A percentile compares a stretch with the other conserved stretches of the same genome.
These are phyloP conservation scores for Elsinoe ampelina DNA, from an alignment of 2,329 filamentous ascomycete species.

Conservation along the genomic window DNA sequence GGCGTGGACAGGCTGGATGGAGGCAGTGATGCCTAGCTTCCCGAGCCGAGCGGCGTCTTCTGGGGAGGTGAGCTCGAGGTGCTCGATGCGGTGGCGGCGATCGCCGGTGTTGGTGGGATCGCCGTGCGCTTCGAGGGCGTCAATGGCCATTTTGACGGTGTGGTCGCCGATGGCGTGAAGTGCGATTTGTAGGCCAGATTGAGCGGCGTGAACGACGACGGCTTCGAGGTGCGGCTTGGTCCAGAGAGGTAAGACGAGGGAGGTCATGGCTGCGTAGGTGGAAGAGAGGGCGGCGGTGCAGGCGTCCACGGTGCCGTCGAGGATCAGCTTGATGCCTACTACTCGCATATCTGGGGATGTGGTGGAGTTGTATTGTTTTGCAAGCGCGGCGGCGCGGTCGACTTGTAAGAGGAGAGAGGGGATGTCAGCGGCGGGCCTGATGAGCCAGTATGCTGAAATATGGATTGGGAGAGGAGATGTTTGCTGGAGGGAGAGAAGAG, in stretches of 20 bases:
- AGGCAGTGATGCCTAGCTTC: constrained; percentile 61
- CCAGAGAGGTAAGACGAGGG: constrained; percentile 46
- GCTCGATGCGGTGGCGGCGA: constrained; percentile 54
- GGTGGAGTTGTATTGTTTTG: constrained; percentile 34
- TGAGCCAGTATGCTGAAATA: constrained; percentile 49
- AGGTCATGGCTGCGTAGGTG: constrained; percentile 45
- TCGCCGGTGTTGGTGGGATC: constrained; percentile 27
- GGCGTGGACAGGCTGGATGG: constrained; percentile 87
- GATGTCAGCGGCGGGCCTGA: constrained; percentile 38
- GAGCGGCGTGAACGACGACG: constrained; percentile 46
- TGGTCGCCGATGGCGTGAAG: constrained; percentile 58
- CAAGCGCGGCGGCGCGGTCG: constrained; percentile 42
- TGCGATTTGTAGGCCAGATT: constrained; percentile 49
- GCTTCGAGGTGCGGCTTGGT: constrained; percentile 41
- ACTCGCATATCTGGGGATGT: constrained; percentile 42
- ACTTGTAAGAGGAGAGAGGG: constrained; percentile 42
- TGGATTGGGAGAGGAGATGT: constrained; percentile 36
- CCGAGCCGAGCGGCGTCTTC: constrained; percentile 50
- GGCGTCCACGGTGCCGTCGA: constrained; percentile 56
- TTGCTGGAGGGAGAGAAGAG: constrained; percentile 35
- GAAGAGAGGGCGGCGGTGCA: constrained; percentile 54
- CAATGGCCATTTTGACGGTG: constrained; percentile 49
- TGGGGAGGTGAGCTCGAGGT: constrained; percentile 50
- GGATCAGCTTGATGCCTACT: constrained; percentile 56
- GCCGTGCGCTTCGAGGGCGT: constrained; percentile 41